Evolutionary conservation across 208 protist genomes (phyloP).

Genomic region (Crithidia mellificae): DNA sequence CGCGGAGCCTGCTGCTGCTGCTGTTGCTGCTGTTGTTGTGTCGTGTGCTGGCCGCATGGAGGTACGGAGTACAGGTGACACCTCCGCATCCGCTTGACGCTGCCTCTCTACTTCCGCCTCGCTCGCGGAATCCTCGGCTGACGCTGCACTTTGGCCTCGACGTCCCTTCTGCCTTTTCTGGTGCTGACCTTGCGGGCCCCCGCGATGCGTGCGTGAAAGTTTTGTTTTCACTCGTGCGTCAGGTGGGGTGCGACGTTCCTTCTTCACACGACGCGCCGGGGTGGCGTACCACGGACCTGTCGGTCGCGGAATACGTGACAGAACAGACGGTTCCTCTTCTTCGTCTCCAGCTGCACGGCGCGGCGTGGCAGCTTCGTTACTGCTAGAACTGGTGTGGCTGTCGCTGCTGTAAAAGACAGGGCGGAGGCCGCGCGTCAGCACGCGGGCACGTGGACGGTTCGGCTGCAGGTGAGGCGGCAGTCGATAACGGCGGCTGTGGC

Average conservation of each 20-base stretch:
- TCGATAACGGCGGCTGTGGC: not conserved
- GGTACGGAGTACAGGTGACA: not conserved
- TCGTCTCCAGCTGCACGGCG: too few species aligned
- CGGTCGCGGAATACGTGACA: constrained; percentile 3
- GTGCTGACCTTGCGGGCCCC: too few species aligned
- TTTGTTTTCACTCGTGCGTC: not conserved
- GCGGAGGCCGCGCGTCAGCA: constrained; percentile 28
- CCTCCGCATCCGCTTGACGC: not conserved
- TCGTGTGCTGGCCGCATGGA: not conserved
- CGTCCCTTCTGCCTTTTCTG: too few species aligned
- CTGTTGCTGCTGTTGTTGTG: not conserved
- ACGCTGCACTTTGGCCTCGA: not conserved
- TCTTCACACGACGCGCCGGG: constrained; percentile 3
- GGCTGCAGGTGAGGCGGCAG: constrained; percentile 24
- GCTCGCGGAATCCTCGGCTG: not conserved
- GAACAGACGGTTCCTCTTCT: too few species aligned
- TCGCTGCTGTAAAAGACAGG: constrained; percentile 14
- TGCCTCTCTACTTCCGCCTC: not conserved
- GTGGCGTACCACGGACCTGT: constrained; percentile 29
- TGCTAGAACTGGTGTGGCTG: constrained; percentile 5
- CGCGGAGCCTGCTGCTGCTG: too few species aligned
- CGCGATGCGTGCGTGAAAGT: not conserved
- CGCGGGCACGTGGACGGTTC: constrained; percentile 19
- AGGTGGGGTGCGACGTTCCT: not conserved
- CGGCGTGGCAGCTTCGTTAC: too few species aligned